Evolutionary conservation across 768 basidiomycete species (phyloP), one percentile per base, ranked within the genome.

Genomic region (Amanita inopinata): DNA sequence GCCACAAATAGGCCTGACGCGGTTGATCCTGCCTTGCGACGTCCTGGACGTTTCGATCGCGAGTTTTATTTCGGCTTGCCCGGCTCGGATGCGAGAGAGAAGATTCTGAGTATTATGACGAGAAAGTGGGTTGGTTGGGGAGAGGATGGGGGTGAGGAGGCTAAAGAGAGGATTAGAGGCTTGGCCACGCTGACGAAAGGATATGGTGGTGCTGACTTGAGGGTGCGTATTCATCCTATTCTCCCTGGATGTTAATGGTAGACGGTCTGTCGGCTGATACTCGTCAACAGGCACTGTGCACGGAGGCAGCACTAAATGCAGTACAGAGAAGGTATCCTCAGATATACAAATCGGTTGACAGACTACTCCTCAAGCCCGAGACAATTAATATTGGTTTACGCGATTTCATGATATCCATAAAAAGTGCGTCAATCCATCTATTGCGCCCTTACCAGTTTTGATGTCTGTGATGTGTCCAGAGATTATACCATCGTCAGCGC

Each of bases 61-160:
- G 94, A 98, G 62, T 98, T 99, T 61, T 98, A 96, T 63, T 98
- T 99, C 61, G 87, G 89, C 3, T 60, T 99, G 32, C 96, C 96
- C 1, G 77, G 77, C 15, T 56, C 84, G 12, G 82, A 82, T 14
- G 96, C 92, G 1, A 64, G 96, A 46, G 81, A 88, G 62, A 84
- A 79, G 62, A 98, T 99, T 47, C 60, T 98, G 54, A 64, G 69
- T 11, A 96, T 98, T 53, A 88, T 96, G 74, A 97, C 92, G 20
- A 73, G 65, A 51, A 79, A 78, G 32, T 98, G 94, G 96, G 76
- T 75, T 3, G 90, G 89, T 0, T 91, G 88, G 76, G 73, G 79
- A 0, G 73, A 51, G 12, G 62, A 58, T 19, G 58, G 57, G 37
- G 60, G 58, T 32, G 48, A 57, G 24, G 57, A 53, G 12, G 28